These are phyloP conservation scores for Aureobasidium sp. DNA, from an alignment of 2,329 filamentous ascomycete genomes.

Conservation along the genomic window DNA sequence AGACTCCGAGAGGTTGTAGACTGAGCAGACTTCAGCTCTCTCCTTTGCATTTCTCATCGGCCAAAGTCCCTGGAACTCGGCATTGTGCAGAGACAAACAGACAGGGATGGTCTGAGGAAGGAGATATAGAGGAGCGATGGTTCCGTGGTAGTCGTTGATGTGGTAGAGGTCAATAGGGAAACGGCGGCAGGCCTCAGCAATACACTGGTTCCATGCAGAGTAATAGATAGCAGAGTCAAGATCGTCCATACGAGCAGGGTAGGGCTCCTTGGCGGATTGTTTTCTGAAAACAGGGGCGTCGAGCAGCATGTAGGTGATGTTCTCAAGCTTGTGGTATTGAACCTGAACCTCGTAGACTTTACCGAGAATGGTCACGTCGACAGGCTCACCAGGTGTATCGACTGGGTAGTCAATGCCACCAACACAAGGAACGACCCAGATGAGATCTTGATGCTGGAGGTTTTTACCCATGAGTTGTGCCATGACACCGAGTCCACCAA, in stretches of 20 bases:
- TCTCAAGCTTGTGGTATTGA: conserved; percentile 56
- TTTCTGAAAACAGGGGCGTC: conserved; percentile 61
- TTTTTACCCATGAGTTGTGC: conserved; percentile 62
- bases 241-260: conserved; percentile 63
- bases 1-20: conserved; percentile 55
- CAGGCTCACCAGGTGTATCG: conserved; percentile 53
- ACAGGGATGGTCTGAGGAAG: conserved; percentile 56
- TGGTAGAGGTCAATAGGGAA: conserved; percentile 60
- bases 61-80: conserved; percentile 64
- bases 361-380: conserved; percentile 56
- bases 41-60: conserved; percentile 58
- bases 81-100: conserved; percentile 60
- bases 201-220: conserved; percentile 64
- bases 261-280: conserved; percentile 56
- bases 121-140: conserved; percentile 57
- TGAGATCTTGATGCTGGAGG: conserved; percentile 56
- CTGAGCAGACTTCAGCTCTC: conserved; percentile 55
- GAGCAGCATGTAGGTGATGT: conserved; percentile 62
- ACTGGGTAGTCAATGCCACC: conserved; percentile 58
- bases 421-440: conserved; percentile 50
- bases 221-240: conserved; percentile 62
- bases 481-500: conserved; percentile 64
- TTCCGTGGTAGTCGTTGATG: conserved; percentile 60
- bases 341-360: conserved; percentile 55
- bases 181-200: conserved; percentile 55